Conservation (phyloP, 306 rosid genomes). For the Lathyrus oleraceus region DNA sequence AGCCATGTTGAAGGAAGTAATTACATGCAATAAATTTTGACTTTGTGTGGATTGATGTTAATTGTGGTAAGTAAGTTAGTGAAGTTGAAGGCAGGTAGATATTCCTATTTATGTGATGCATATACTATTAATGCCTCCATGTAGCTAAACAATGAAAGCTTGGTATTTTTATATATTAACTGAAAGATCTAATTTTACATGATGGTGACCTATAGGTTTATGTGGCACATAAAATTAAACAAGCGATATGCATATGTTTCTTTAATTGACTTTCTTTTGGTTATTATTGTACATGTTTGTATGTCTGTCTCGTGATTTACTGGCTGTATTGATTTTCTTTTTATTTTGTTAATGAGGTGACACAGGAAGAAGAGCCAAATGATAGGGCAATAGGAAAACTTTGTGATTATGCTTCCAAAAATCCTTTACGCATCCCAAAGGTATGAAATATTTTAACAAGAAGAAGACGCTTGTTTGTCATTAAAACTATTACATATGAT, state of each 20-base stretch:
- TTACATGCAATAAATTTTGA: not conserved
- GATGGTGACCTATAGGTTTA: slow-evolving; percentile 2
- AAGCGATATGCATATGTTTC: not conserved
- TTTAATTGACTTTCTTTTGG: not conserved
- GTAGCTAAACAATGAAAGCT: slow-evolving; percentile 23
- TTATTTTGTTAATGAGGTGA: slow-evolving; percentile 31
- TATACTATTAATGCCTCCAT: slow-evolving; percentile 11
- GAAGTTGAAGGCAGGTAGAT: slow-evolving; percentile 29
- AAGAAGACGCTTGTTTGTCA: not conserved
- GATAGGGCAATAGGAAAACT: slow-evolving; percentile 89
- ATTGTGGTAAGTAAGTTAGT: slow-evolving; percentile 21
- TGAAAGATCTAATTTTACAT: slow-evolving; percentile 23
- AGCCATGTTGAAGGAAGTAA: slow-evolving; percentile 23
- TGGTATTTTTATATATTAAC: not conserved
- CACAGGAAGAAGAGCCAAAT: slow-evolving; percentile 88
- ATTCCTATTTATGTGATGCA: slow-evolving; percentile 6
- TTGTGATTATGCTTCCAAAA: slow-evolving; percentile 87
- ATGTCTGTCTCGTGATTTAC: not conserved
- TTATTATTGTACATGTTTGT: slow-evolving; percentile 19
- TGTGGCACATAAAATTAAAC: slow-evolving; percentile 12
- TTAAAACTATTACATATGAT: not conserved
- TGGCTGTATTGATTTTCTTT: slow-evolving; percentile 21
- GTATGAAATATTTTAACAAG: slow-evolving; percentile 45
- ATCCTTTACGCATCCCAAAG: slow-evolving; percentile 95
- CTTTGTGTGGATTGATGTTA: slow-evolving; percentile 27